A percentile compares a stretch with the other conserved stretches of the same genome.
These are phyloP conservation scores for Didymella sp. DNA, from an alignment of 2,329 filamentous ascomycete genomes.

Conservation along the genomic window DNA sequence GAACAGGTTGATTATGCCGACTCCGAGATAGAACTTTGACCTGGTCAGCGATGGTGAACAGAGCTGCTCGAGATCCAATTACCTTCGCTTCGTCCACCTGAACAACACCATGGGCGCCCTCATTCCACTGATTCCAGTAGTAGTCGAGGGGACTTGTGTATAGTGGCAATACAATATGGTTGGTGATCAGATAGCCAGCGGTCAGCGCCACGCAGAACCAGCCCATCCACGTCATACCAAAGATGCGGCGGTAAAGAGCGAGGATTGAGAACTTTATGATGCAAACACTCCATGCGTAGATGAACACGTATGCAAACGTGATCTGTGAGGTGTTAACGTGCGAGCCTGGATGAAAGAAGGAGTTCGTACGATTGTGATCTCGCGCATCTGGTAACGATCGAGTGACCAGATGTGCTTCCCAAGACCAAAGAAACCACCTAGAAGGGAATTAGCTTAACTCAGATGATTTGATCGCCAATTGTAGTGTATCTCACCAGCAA, in stretches of 20 bases:
- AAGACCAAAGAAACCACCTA: slow-evolving; percentile 33
- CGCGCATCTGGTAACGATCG: slow-evolving; percentile 30
- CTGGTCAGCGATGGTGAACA: not conserved
- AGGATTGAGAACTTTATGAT: slow-evolving; percentile 40
- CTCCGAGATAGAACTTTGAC: slow-evolving; percentile 32
- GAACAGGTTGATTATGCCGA: slow-evolving; percentile 36
- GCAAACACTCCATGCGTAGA: slow-evolving; percentile 37
- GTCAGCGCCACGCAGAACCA: slow-evolving; percentile 30
- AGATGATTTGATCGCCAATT: too few species aligned
- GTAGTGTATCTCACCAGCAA: slow-evolving; percentile 23
- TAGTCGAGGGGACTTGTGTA: slow-evolving; percentile 27
- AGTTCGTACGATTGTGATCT: slow-evolving; percentile 32
- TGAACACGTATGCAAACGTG: slow-evolving; percentile 36
- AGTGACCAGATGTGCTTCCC: slow-evolving; percentile 38
- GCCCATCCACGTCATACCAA: slow-evolving; percentile 33
- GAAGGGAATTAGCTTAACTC: not conserved
- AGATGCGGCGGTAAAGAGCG: slow-evolving; percentile 36
- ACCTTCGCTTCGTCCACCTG: slow-evolving; percentile 33
- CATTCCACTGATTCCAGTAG: slow-evolving; percentile 34
- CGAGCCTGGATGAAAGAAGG: too few species aligned
- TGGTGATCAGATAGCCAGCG: slow-evolving; percentile 28
- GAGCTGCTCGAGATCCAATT: not conserved
- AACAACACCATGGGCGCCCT: slow-evolving; percentile 21
- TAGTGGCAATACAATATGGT: slow-evolving; percentile 30
- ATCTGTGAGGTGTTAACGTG: slow-evolving; percentile 22